Evolutionary conservation across 2,329 filamentous ascomycete genomes (phyloP).

Genomic region (Drechslera avenae): DNA sequence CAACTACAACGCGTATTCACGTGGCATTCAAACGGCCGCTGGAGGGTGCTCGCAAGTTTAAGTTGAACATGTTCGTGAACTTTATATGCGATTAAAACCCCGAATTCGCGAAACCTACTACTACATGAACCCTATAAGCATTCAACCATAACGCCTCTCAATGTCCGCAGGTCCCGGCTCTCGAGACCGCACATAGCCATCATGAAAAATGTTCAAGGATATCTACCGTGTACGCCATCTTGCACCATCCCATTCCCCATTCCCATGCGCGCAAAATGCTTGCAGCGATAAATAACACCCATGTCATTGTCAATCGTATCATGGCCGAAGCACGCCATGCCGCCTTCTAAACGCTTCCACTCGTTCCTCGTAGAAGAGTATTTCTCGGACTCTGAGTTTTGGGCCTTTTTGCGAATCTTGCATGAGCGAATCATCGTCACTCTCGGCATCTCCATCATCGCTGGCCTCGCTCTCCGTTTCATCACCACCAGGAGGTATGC

Average conservation of each 20-base stretch:
- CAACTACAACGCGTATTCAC: constrained; percentile 21
- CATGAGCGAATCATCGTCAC: constrained; percentile 58
- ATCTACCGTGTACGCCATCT: constrained; percentile 22
- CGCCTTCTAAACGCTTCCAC: constrained; percentile 75
- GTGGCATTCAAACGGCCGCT: constrained; percentile 7
- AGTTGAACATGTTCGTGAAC: no score
- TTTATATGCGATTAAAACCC: background rate
- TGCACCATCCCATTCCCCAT: constrained; percentile 8
- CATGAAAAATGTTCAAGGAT: constrained; percentile 18
- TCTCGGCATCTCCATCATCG: constrained; percentile 50
- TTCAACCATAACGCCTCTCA: background rate
- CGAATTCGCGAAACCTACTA: constrained; percentile 5
- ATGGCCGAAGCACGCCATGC: constrained; percentile 53
- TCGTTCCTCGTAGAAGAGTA: constrained; percentile 84
- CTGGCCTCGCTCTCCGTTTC: constrained; percentile 40
- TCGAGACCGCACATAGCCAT: constrained; percentile 5
- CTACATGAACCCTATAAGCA: constrained; percentile 10
- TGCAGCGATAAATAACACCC: constrained; percentile 8
- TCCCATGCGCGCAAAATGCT: constrained; percentile 8
- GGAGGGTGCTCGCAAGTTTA: no score
- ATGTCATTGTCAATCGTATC: constrained; percentile 2
- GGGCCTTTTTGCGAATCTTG: constrained; percentile 55
- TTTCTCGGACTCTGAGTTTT: constrained; percentile 72
- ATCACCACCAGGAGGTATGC: constrained; percentile 56
- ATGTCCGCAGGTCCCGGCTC: background rate